A percentile compares a stretch with the other conserved stretches of the same genome.
These are phyloP conservation scores for Kuraishia borneana DNA, from an alignment of 805 yeast species.

Conservation along the genomic window DNA sequence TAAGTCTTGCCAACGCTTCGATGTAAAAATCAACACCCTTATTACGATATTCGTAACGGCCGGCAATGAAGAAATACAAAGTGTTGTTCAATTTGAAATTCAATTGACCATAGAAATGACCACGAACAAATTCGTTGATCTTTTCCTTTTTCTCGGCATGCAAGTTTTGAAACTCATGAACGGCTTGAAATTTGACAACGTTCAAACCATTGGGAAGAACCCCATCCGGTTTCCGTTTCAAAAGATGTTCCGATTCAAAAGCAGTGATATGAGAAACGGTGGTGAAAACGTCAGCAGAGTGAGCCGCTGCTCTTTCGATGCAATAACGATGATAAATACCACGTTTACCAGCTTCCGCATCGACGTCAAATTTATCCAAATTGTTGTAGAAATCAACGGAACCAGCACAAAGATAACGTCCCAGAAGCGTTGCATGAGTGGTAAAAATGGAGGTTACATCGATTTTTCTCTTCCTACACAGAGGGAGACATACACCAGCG, in stretches of 20 bases:
- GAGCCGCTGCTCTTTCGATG: slow-evolving; percentile 93
- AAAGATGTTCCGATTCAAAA: slow-evolving; percentile 81
- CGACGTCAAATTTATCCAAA: slow-evolving; percentile 80
- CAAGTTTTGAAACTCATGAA: slow-evolving; percentile 94
- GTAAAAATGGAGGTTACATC: slow-evolving; percentile 95
- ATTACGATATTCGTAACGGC: slow-evolving; percentile 92
- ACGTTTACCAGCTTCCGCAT: slow-evolving; percentile 94
- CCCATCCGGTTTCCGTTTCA: slow-evolving; percentile 95
- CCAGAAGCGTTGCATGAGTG: slow-evolving; percentile 92
- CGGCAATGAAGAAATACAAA: slow-evolving; percentile 90
- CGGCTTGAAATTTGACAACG: slow-evolving; percentile 93
- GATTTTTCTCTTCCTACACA: slow-evolving; percentile 81
- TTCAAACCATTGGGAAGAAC: slow-evolving; percentile 94
- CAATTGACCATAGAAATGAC: slow-evolving; percentile 94
- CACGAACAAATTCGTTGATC: slow-evolving; percentile 88
- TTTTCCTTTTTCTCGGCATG: slow-evolving; percentile 88
- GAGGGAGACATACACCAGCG: slow-evolving; percentile 91
- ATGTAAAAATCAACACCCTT: slow-evolving; percentile 95
- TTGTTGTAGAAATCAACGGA: slow-evolving; percentile 93
- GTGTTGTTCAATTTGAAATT: slow-evolving; percentile 94
- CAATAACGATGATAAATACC: slow-evolving; percentile 97
- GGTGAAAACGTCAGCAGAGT: slow-evolving; percentile 91
- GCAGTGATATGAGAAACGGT: slow-evolving; percentile 98
- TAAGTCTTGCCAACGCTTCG: slow-evolving; percentile 85
- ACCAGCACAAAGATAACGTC: slow-evolving; percentile 94